phyloP scores from a whole-genome alignment of 78 protist species.

The Planoprotostelium fungivorum region DNA sequence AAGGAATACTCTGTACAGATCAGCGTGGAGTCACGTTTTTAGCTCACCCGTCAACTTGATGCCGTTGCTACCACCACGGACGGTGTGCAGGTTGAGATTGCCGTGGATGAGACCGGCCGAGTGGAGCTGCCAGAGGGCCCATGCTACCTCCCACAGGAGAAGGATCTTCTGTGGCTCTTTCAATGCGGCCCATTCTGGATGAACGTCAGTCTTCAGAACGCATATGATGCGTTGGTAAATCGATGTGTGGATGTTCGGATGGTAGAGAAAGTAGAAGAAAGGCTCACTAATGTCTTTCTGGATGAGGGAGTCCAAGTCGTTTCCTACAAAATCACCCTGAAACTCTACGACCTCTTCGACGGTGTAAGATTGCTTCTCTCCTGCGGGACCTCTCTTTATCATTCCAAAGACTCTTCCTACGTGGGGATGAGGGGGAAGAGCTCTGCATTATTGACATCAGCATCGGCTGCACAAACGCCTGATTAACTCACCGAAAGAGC shows the following conservation, averaged over 20 bases:
- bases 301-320: background rate
- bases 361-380: background rate
- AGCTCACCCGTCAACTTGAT: background rate
- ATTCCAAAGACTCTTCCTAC: background rate
- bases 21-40: background rate
- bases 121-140: background rate
- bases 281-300: background rate
- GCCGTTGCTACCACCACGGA: background rate
- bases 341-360: background rate
- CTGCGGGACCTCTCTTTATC: background rate
- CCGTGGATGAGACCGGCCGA: background rate
- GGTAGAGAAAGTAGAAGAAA: background rate
- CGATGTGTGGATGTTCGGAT: no score
- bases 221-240: no score
- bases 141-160: background rate
- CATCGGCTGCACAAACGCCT: background rate
- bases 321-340: background rate
- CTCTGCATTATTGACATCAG: background rate
- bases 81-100: background rate
- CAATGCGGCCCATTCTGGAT: background rate
- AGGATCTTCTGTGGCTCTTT: background rate
- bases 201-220: background rate
- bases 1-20: background rate
- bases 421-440: background rate
- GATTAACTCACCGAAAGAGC: background rate